Evolutionary conservation across 768 basidiomycete genomes (phyloP).

Genomic region (Hypsizygus marmoreus): DNA sequence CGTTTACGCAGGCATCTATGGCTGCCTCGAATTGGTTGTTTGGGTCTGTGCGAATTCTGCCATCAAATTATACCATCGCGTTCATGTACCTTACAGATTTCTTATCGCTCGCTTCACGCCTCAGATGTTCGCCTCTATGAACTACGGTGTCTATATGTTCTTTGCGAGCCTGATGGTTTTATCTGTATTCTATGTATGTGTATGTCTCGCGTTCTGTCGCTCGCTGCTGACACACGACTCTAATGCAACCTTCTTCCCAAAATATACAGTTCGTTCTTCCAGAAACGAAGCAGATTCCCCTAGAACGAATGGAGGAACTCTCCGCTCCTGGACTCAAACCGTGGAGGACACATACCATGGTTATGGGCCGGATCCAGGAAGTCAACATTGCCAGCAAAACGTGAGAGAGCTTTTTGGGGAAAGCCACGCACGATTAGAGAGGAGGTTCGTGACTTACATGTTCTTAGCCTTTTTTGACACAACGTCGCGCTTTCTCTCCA

Average conservation of each 20-base stretch:
- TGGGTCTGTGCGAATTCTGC: too few species aligned
- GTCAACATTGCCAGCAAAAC: constrained; percentile 10
- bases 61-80: too few species aligned
- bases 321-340: constrained; percentile 35
- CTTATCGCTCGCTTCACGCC: constrained; percentile 39
- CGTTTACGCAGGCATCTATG: constrained; percentile 38
- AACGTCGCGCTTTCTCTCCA: constrained; percentile 1
- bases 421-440: constrained; percentile 12
- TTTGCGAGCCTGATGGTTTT: constrained; percentile 35
- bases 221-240: too few species aligned
- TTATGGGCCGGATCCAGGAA: constrained; percentile 28
- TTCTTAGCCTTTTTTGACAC: constrained; percentile 10
- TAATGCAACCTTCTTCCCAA: neutral
- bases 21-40: constrained; percentile 39
- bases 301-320: constrained; percentile 45
- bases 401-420: constrained; percentile 10
- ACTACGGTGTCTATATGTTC: constrained; percentile 40
- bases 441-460: constrained; percentile 12
- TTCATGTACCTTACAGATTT: constrained; percentile 20
- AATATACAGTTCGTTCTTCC: constrained; percentile 33
- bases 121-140: constrained; percentile 38
- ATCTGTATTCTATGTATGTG: constrained; percentile 36
- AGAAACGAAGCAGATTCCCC: constrained; percentile 41
- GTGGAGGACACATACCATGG: constrained; percentile 34
- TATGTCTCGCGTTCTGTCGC: constrained; percentile 16